phyloP scores from a whole-genome alignment of 75 land plant genomes.

The Pinus taeda region DNA sequence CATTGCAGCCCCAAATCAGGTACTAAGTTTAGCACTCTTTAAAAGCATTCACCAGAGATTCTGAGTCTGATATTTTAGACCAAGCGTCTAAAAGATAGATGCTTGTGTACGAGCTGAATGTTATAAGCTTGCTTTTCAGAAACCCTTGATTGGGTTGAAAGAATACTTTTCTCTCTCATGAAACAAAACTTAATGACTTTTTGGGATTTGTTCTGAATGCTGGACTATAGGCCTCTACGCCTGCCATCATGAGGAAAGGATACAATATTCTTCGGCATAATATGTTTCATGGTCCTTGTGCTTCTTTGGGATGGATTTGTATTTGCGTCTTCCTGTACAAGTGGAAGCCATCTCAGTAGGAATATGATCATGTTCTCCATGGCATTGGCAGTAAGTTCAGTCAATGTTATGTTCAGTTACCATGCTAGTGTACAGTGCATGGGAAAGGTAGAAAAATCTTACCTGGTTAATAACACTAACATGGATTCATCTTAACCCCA shows the following conservation, averaged over 20 bases:
- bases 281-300: neutral
- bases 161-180: neutral
- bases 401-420: neutral
- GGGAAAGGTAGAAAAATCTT: too few relatives aligned
- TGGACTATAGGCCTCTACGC: too few relatives aligned
- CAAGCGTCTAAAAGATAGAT: constrained; percentile 3
- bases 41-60: neutral
- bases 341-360: neutral
- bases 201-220: neutral
- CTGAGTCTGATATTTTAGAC: neutral
- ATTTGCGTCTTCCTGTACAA: neutral
- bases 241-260: neutral
- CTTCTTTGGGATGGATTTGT: neutral
- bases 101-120: neutral
- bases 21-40: neutral
- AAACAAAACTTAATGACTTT: neutral
- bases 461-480: too few relatives aligned
- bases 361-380: neutral
- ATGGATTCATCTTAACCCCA: too few relatives aligned
- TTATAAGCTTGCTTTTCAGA: neutral
- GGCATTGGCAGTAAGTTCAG: neutral
- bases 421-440: too few relatives aligned
- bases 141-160: neutral
- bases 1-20: neutral
- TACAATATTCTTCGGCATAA: neutral